These are phyloP conservation scores for Picea abies DNA, from an alignment of 83 land plant species.

Conservation along the genomic window DNA sequence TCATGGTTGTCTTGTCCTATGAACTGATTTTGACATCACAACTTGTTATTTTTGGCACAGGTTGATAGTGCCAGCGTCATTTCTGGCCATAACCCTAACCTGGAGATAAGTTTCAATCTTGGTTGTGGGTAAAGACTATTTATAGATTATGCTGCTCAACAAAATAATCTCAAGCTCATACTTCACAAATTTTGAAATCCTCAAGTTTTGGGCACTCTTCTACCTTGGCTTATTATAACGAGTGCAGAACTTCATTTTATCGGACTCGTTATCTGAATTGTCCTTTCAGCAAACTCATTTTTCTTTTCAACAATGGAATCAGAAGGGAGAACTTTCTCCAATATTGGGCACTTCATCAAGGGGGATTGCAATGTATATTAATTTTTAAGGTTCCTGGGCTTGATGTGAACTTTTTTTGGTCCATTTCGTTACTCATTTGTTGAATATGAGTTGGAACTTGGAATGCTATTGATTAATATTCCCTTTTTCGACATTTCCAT, in stretches of 20 bases:
- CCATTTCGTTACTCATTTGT: neutral
- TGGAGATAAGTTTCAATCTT: slow-evolving; percentile 1
- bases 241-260: neutral
- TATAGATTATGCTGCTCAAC: neutral
- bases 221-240: neutral
- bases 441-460: neutral
- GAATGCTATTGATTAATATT: slow-evolving; percentile 1
- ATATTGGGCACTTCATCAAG: neutral
- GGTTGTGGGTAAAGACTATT: neutral
- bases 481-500: neutral
- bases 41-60: neutral
- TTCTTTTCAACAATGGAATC: neutral
- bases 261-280: neutral
- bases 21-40: neutral
- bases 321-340: neutral
- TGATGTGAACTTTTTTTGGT: neutral
- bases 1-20: neutral
- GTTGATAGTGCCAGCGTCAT: neutral
- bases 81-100: neutral
- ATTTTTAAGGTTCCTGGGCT: neutral
- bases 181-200: neutral
- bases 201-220: neutral
- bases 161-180: neutral
- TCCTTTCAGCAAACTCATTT: neutral
- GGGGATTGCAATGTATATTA: neutral